These are phyloP conservation scores for Saksenaea oblongispora DNA, from an alignment of 371 early-diverging fungal species.

Conservation along the genomic window DNA sequence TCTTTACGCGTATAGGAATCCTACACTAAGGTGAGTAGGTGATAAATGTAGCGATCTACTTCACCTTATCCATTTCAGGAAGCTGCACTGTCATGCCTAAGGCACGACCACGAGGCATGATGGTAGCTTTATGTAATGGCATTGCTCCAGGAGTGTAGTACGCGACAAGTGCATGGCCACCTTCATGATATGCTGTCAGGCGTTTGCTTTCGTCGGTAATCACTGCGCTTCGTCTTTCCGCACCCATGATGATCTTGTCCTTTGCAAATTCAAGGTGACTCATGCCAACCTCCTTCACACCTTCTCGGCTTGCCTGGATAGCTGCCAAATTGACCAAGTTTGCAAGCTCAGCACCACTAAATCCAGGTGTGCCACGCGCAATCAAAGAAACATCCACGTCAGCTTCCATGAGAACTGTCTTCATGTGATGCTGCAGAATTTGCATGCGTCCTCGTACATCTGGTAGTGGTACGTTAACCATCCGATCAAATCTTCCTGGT, in stretches of 20 bases:
- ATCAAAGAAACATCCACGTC: conserved; percentile 82
- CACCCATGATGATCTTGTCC: conserved; percentile 97
- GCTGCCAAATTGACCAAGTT: conserved; percentile 96
- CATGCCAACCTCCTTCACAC: conserved; percentile 67
- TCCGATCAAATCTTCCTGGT: conserved; percentile 98
- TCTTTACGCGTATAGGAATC: conserved; percentile 83
- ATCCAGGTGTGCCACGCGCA: conserved; percentile 97
- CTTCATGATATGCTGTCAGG: conserved; percentile 97
- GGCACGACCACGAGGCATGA: conserved; percentile 94
- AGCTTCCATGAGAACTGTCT: conserved; percentile 62
- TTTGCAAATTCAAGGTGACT: conserved; percentile 94
- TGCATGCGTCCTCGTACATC: conserved; percentile 95
- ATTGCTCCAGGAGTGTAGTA: conserved; percentile 93
- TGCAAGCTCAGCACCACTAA: conserved; percentile 97
- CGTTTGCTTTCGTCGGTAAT: conserved; percentile 86
- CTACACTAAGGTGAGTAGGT: conserved; percentile 13
- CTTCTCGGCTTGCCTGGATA: conserved; percentile 87
- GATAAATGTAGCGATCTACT: neutral
- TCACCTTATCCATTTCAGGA: conserved; percentile 90
- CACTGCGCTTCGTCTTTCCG: conserved; percentile 90
- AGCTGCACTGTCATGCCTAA: conserved; percentile 94
- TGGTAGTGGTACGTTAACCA: conserved; percentile 94
- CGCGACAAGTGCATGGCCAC: conserved; percentile 96
- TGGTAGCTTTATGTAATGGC: conserved; percentile 98
- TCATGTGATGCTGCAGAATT: conserved; percentile 91